Evolutionary conservation across 352 stramenopile genomes (phyloP), one percentile per base, ranked within the genome.

Genomic region (Phytophthora crassamura): DNA sequence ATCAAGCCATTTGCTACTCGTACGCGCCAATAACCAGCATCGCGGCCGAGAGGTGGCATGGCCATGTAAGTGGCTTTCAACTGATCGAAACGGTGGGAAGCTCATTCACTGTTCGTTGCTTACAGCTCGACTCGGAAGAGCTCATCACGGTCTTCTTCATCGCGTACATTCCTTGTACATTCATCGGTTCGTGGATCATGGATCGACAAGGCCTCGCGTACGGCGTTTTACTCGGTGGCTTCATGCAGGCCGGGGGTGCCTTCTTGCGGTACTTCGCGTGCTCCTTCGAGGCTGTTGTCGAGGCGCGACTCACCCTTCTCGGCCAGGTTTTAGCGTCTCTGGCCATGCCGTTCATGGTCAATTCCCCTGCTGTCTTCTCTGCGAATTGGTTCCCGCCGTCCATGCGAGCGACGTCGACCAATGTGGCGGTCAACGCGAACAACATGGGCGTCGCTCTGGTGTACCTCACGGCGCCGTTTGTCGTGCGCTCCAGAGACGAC

Each of bases 331-430:
- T 92, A 11, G 81, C 83, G 35, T 85, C 83, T 0, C 55, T 88
- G 4, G 84, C 84, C 0, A 90, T 90, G 81, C 84, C 84, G 18
- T 91, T 91, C 66, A 89, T 91, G 83, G 81, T 91, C 20, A 91
- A 91, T 55, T 90, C 83, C 9, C 81, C 84, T 1, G 73, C 84
- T 0, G 76, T 90, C 33, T 62, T 92, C 10, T 90, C 81, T 1
- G 84, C 80, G 25, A 87, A 89, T 28, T 92, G 84, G 84, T 92
- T 92, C 53, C 81, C 81, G 10, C 59, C 76, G 20, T 89, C 77
- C 2, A 75, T 89, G 35, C 77, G 84, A 33, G 81, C 84, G 5
- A 87, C 78, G 8, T 69, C 84, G 0, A 92, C 84, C n/a, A 90
- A 78, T 28, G 78, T 90, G 41, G 81, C 79, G 1, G 78, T 92